Base-by-base conservation (phyloP, 345 rosid genomes). In the Cardamine occulta region DNA sequence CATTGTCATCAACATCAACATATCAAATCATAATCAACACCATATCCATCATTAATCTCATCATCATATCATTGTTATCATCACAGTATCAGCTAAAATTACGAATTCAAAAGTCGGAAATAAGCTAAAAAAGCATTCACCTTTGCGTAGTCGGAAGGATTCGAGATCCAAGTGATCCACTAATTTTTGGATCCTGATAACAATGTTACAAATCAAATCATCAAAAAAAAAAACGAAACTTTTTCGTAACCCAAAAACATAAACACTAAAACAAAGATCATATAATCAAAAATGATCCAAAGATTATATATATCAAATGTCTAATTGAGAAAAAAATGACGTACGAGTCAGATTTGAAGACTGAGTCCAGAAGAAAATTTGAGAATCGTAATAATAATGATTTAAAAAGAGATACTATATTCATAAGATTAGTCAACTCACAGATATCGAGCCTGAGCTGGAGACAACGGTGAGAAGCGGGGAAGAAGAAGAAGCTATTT, bases 401-500 rank as follows among this genome's bases (percentile, higher is more conserved):
- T 32, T 32, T 40, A 26, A 63, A 63, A 52, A 74, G 21, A 74
- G 60, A 74, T 1, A 60, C 24, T 24, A 28, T 28, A 2, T 23
- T 56, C 3, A 8, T 44, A 45, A 32, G 8, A n/a, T 7, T 24
- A 67, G 79, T 69, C 80, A 76, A 76, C 75, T 76, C 42, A 76
- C 80, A 51, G 17, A 32, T 9, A n/a, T n/a, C 8, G 75, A 76
- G 75, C 75, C 80, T 23, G 80, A 69, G 80, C 52, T 62, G 64
- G 74, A 70, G 70, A 76, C 70, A 69, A 76, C 75, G 80, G 70
- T 51, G 80, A 76, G 65, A 44, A 76, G 47, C 65, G 65, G 70
- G 47, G 79, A 61, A 52, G 79, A 66, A 10, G 75, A 51, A 40
- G 45, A 57, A 31, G 52, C 80, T 69, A 63, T 42, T 53, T 69